Evolutionary conservation across 345 rosid species (phyloP), one percentile per base, ranked within the genome.

Genomic region (Moricandia arvensis): DNA sequence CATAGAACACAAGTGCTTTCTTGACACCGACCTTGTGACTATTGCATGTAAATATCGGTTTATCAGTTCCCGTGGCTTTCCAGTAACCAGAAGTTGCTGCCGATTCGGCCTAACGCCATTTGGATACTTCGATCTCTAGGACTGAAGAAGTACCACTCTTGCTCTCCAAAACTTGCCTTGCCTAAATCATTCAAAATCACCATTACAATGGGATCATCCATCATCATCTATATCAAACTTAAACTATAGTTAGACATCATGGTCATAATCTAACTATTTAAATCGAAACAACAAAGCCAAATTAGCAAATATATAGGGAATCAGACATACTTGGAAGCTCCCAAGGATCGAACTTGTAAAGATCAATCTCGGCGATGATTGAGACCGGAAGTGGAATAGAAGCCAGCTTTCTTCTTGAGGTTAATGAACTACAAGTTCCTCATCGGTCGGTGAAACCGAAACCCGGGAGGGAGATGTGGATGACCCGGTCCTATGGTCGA

Each of bases 261-360:
- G 11, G 13, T 53, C 17, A 63, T 47, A 45, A 49, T 49, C 55
- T 6, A 21, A 8, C 45, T 55, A 55, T 21, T 12, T 4, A 43
- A 60, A 27, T 3, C 18, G 5, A 61, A 33, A 58, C 8, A 45
- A 5, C 17, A 51, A 61, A n/a, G n/a, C 59, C 5, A 53, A 35
- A 35, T 47, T 41, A 30, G 26, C 33, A 62, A 16, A 31, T 34
- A 75, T 7, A 54, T 66, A 37, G 31, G 5, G 37, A 13, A 15
- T 2, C 2, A 17, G 13, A 64, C 11, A 47, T 77, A 89, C 93
- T 79, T 68, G 93, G 91, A 6, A 89, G 84, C 76, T 89, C 91
- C 93, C 93, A 89, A 7, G 91, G 93, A 75, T 89, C 93, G 41
- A 85, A 89, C 73, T 89, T 89, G 83, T 89, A 89, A 5, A 89